A percentile compares a stretch with the other conserved stretches of the same genome.
Evolutionary conservation across 306 rosid species (phyloP).

Genomic region (Cucurbita moschata): DNA sequence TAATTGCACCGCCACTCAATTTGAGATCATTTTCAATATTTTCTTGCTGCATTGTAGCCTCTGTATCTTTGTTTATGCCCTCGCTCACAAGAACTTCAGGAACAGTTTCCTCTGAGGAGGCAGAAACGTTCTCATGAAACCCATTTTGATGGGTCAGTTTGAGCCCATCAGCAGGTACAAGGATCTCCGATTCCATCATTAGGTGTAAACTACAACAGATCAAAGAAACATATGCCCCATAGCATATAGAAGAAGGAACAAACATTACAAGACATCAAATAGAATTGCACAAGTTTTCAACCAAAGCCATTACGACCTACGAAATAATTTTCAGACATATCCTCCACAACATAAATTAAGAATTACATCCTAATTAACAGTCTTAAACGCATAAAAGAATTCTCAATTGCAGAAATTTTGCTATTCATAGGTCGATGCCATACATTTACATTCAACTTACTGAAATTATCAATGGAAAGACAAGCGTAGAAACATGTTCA

Average conservation of each 20-base stretch:
- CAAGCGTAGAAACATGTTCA: background rate
- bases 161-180: slow-evolving; percentile 30
- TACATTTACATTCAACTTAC: background rate
- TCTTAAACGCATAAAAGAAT: background rate
- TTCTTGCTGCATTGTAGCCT: slow-evolving; percentile 29
- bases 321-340: background rate
- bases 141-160: slow-evolving; percentile 48
- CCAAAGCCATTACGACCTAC: background rate
- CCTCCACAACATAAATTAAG: background rate
- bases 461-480: background rate
- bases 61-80: slow-evolving; percentile 9
- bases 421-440: background rate
- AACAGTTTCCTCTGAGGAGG: slow-evolving; percentile 20
- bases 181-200: slow-evolving; percentile 49
- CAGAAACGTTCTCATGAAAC: slow-evolving; percentile 18
- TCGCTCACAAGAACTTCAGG: slow-evolving; percentile 18
- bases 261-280: background rate
- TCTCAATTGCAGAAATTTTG: background rate
- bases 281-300: background rate
- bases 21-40: slow-evolving; percentile 17
- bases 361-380: background rate
- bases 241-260: background rate
- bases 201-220: slow-evolving; percentile 28
- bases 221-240: background rate
- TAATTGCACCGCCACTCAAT: slow-evolving; percentile 22